Conservation (phyloP, 1,139 yeast species). For the Candida labiduridarum region DNA sequence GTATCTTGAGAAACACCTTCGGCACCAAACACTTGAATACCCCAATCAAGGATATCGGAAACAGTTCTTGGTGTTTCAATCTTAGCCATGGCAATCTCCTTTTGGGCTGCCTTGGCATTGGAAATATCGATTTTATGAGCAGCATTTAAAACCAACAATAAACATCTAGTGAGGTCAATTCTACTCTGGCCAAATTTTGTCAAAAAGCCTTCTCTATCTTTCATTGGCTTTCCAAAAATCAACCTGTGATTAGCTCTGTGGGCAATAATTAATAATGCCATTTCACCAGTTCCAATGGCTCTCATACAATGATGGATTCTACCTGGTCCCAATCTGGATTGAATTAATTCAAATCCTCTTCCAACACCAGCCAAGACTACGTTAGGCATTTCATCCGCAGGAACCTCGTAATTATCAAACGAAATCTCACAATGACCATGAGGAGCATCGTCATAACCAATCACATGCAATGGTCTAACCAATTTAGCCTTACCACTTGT, state of each 20-base stretch:
- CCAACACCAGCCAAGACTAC: constrained; percentile 54
- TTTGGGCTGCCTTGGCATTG: constrained; percentile 58
- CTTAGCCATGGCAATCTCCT: constrained; percentile 70
- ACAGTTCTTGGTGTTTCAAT: constrained; percentile 66
- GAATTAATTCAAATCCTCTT: constrained; percentile 68
- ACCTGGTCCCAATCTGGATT: constrained; percentile 73
- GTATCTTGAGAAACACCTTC: constrained; percentile 70
- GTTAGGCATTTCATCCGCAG: constrained; percentile 40
- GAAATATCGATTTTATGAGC: constrained; percentile 63
- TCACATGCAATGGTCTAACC: constrained; percentile 57
- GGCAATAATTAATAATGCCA: constrained; percentile 54
- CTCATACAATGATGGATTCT: constrained; percentile 79
- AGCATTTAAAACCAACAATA: constrained; percentile 63
- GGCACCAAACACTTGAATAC: constrained; percentile 70
- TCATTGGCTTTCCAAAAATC: constrained; percentile 61
- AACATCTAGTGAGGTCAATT: constrained; percentile 60
- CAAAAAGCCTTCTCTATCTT: constrained; percentile 55
- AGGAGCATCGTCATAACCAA: constrained; percentile 74
- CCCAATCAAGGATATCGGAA: constrained; percentile 60
- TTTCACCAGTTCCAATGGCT: constrained; percentile 66
- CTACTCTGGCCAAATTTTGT: constrained; percentile 57
- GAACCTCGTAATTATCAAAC: constrained; percentile 55
- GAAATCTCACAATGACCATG: constrained; percentile 72
- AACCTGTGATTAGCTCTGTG: constrained; percentile 57
- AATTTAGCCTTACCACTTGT: constrained; percentile 54